phyloP scores from a whole-genome alignment of 768 basidiomycete genomes.

The Boletus subcaerulescens region DNA sequence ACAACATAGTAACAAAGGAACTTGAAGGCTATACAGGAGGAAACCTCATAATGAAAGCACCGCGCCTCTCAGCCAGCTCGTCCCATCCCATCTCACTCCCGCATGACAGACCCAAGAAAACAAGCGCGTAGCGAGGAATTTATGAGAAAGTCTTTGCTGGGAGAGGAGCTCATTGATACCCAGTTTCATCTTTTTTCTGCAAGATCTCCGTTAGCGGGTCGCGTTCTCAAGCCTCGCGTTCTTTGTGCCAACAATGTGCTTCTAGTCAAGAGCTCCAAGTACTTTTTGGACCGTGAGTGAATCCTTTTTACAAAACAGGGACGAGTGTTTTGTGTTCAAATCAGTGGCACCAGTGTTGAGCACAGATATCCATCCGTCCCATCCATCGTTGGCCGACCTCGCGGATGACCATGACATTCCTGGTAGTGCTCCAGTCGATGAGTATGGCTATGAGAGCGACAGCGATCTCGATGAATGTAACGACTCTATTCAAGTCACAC shows the following conservation, averaged over 20 bases:
- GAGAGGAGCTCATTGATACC: conserved; percentile 28
- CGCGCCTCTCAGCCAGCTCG: too few relatives aligned
- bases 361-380: not conserved
- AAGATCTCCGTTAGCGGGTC: not conserved
- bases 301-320: too few relatives aligned
- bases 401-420: not conserved
- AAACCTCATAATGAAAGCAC: too few relatives aligned
- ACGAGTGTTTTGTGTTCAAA: too few relatives aligned
- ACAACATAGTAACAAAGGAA: too few relatives aligned
- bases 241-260: conserved; percentile 30
- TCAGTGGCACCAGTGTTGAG: not conserved
- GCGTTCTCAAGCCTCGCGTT: conserved; percentile 15
- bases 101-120: conserved; percentile 1
- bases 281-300: conserved; percentile 12
- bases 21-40: too few relatives aligned
- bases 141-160: conserved; percentile 24
- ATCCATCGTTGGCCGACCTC: not conserved
- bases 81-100: not conserved
- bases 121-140: conserved; percentile 19
- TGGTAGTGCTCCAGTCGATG: not conserved
- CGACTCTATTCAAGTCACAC: too few relatives aligned
- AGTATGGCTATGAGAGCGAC: not conserved
- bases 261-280: conserved; percentile 22
- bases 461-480: not conserved
- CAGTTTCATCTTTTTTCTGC: conserved; percentile 30